Conservation (phyloP, 305 asterid species). For the Fraxinus angustifolia region DNA sequence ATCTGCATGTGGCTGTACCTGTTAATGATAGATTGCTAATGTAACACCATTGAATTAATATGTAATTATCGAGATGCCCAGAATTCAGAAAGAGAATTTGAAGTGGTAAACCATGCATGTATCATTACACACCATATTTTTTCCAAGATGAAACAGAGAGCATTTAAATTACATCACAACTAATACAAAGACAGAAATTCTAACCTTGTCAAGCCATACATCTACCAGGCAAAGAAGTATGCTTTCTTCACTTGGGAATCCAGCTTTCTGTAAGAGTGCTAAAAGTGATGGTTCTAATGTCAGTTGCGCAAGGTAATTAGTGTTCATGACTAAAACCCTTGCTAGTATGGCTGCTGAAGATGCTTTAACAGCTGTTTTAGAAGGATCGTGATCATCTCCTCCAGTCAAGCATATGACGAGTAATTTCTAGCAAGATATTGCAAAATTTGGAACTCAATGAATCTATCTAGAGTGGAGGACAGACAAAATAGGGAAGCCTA, state of each 20-base stretch:
- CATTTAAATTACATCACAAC: not conserved
- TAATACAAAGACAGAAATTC: not conserved
- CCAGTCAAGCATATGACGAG: constrained; percentile 74
- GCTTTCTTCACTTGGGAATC: constrained; percentile 71
- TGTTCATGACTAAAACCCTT: constrained; percentile 83
- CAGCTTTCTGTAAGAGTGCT: constrained; percentile 64
- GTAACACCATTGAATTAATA: not conserved
- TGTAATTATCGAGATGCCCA: not conserved
- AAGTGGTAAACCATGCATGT: not conserved
- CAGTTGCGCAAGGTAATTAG: constrained; percentile 78
- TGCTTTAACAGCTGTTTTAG: constrained; percentile 74
- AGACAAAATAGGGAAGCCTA: not conserved
- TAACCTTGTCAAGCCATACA: constrained; percentile 93
- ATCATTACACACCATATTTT: not conserved
- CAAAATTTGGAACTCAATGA: constrained; percentile 17
- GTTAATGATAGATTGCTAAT: not conserved
- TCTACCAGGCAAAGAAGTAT: constrained; percentile 89
- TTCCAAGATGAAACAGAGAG: constrained; percentile 2
- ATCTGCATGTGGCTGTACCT: not conserved
- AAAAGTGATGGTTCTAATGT: constrained; percentile 67
- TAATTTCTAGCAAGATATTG: constrained; percentile 55
- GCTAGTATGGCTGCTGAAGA: constrained; percentile 84
- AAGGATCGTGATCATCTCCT: constrained; percentile 84
- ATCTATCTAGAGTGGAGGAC: constrained; percentile 10
- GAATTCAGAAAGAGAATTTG: not conserved